Evolutionary conservation across 169 alveolate genomes (phyloP), one percentile per base, ranked within the genome.

Genomic region (Cryptosporidium viatorum): DNA sequence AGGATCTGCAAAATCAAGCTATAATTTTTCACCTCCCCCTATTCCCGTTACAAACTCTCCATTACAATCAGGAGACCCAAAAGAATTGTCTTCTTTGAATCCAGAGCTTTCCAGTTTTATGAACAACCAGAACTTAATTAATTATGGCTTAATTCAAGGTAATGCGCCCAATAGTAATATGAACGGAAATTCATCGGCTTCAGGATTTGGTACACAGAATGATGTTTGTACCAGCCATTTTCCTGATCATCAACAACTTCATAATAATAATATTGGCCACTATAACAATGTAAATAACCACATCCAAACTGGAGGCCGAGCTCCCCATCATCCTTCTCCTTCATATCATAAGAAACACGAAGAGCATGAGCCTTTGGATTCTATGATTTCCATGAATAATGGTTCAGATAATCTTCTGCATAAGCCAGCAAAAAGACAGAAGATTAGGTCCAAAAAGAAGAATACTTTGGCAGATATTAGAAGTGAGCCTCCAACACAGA

Each of bases 11-110:
- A 73, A 73, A 18, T 73, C 86, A 29, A 26, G 21, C 60, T 74
- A 62, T 37, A 58, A 48, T 23, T 80, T 80, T 23, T 37, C 89
- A 43, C 89, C 89, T 26, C 89, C 89, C 33, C 89, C 89, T 18
- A 80, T 80, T 26, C 89, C 89, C 7, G 89, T 80, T 18, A 65
- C 89, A 41, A 48, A 31, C 26, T 73, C 86, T 37, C 70, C 50
- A 65, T 1, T 65, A 18, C 71, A 65, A 29, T 31, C 35, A n/a
- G 71, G 51, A 26, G 71, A 26, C 51, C 31, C n/a, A n/a, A 65
- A 65, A 39, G 71, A 65, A 12, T 5, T 65, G 0, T 65, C 50
- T n/a, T 35, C 52, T 12, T 35, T 65, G 48, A 65, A 65, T 35
- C 18, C 43, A 7, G 71, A 65, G 1, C 51, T 65, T 33, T 29